Percentiles rank a stretch among this genome's conserved stretches.
These are phyloP conservation scores for Fusarium chlamydosporum DNA, from an alignment of 2,329 filamentous ascomycete species.

Conservation along the genomic window DNA sequence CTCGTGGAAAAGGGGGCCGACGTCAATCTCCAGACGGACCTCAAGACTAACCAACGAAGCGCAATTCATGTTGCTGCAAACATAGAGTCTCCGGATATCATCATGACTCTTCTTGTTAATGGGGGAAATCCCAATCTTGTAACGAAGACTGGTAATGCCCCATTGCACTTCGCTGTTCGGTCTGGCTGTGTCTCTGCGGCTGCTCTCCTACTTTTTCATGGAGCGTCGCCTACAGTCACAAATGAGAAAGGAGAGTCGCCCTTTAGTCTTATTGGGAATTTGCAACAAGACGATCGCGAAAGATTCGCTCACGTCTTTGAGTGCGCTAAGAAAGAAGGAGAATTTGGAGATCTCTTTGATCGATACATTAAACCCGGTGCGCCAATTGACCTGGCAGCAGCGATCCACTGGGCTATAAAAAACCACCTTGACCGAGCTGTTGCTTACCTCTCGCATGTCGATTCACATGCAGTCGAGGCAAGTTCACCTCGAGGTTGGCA, in stretches of 20 bases:
- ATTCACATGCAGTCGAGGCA: constrained; percentile 7
- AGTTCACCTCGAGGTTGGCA: constrained; percentile 17
- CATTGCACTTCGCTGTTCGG: constrained; percentile 26
- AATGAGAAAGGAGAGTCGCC: constrained; percentile 13
- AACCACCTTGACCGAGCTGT: constrained; percentile 12
- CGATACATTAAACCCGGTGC: neutral
- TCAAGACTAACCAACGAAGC: neutral
- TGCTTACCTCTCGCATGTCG: constrained; percentile 21
- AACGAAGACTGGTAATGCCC: constrained; percentile 13
- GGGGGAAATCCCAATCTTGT: constrained; percentile 9
- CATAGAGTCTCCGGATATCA: constrained; percentile 6
- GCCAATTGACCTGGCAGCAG: neutral
- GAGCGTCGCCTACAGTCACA: constrained; percentile 8
- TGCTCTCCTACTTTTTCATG: constrained; percentile 29
- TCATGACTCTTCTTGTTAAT: constrained; percentile 2
- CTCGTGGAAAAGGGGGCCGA: constrained; percentile 16
- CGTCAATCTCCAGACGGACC: constrained; percentile 27
- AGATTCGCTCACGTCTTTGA: constrained; percentile 12
- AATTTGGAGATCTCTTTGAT: neutral
- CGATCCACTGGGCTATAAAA: constrained; percentile 10
- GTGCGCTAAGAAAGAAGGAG: constrained; percentile 2
- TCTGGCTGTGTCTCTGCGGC: constrained; percentile 12
- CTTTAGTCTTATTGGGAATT: neutral
- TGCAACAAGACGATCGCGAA: neutral
- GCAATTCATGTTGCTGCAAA: constrained; percentile 24